Base-by-base conservation (phyloP, 345 rosid genomes). In the Salix caprea region DNA sequence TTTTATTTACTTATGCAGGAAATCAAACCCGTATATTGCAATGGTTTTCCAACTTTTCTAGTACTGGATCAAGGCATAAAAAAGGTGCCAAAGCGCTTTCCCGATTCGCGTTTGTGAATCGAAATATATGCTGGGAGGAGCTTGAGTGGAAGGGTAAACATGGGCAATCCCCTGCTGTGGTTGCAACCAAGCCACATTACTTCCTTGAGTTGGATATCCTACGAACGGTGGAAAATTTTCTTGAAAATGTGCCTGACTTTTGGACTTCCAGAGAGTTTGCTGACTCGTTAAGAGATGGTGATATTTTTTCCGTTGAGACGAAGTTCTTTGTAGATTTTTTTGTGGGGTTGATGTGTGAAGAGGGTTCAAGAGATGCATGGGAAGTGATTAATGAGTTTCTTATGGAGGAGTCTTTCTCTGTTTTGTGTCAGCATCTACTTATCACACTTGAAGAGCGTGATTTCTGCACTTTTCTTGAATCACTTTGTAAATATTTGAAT, bases 121-220 rank as follows among this genome's bases (percentile, higher is more conserved):
- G 98, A 14, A 97, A 95, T 89, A 83, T 90, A 26, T 93, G 99
- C 74, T 95, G 99, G 99, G 99, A 90, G 73, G 99, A 91, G 85
- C 97, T 95, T 68, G 92, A 90, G 72, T 95, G 98, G 99, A 89
- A 86, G 70, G 97, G 99, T 40, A 95, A 91, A 72, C 98, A 95
- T 52, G 99, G 99, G 26, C 99, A 95, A 52, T 96, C 98, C 1
- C 99, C 99, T 69, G 99, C 96, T 3, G 86, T 91, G 83, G 96
- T 95, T 67, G 98, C 98, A 4, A 91, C 98, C 0, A 95, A 93
- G 89, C 98, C 99, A 42, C 97, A 90, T 87, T 95, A 93, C 75
- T 88, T 95, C 83, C 97, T 95, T 50, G 99, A 95, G 83, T 82
- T 95, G 77, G 96, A 95, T 85, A 84, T 93, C 28, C 88, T 83